Evolutionary conservation across 148 eudicot genomes (phyloP), one percentile per base, ranked within the genome.

Genomic region (Cornus suecica): DNA sequence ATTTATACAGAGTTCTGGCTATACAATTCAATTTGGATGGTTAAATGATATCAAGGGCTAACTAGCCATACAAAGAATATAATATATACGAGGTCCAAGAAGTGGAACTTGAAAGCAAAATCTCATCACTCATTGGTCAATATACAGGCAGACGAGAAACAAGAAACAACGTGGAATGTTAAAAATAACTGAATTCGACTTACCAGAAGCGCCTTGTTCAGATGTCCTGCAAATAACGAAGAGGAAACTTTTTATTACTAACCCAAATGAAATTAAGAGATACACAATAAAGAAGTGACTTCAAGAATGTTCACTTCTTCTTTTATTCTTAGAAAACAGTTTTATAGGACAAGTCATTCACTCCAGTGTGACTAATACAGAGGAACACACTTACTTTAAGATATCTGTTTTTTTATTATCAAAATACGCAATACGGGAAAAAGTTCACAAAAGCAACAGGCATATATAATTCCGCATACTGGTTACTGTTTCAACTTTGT

Each of bases 121-220:
- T 58, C 37, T 62, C 52, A 32, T 31, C 20, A 26, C 58, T 63
- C 1, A 25, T 11, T 34, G 32, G 37, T 15, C 72, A 66, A 32
- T 69, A 65, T 34, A 56, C 22, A 66, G 45, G 68, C 23, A 74
- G 16, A 54, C 27, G 66, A 5, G 25, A 74, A 56, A 60, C 11
- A 71, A 69, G 70, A 68, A 22, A 16, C 28, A 54, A 69, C 7
- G 52, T 70, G 31, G 65, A 65, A 28, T 67, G 48, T 74, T 13
- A 16, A 75, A 63, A 67, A 63, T 29, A 30, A 76, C 34, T 8
- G 69, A 29, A 66, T 42, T 25, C 25, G 16, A 80, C 87, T 71
- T 87, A 93, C 98, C 98, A 76, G 99, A 88, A 81, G 88, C 65
- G 32, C 94, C 92, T 88, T 87, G 97, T 66, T 93, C 94, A 18